Evolutionary conservation across 2,329 filamentous ascomycete genomes (phyloP), one percentile per base, ranked within the genome.

Genomic region (Seiridium unicorne): DNA sequence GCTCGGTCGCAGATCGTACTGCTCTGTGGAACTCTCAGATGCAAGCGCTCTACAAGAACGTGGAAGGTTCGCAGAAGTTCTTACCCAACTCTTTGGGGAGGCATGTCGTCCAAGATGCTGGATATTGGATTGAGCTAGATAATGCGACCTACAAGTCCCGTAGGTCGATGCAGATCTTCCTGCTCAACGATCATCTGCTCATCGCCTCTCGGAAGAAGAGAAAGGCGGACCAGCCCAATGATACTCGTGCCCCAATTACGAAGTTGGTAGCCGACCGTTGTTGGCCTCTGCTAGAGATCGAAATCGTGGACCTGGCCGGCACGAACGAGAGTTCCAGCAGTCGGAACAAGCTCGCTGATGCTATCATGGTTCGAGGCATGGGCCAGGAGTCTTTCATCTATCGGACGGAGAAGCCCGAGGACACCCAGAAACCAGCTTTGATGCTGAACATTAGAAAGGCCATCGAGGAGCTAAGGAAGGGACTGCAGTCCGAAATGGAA

Each of bases 21-120:
- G 85, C 81, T 13, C 78, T 89, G 56, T 89, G 87, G 87, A 89
- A 87, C 69, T 84, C 85, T 38, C 87, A 89, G 73, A 87, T 89
- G 83, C 83, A 96, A 75, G 89, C 92, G 32, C 79, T 99, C 51
- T 99, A 95, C 87, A 98, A 97, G 78, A 91, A 90, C 48, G 92
- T 99, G n/a, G 95, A 98, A 74, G 94, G 94, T 1, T 97, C 93
- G 8, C 95, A 99, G 70, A 98, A 98, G 73, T 99, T 96, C 70
- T 80, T 99, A 9, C 95, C 95, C 11, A 95, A 93, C 58, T 84
- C 93, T 26, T 87, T 91, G 26, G 94, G 93, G n/a, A 89, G 95
- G 44, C 96, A 97, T 72, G 93, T 99, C 51, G 87, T 98, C 2
- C 89, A 96, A 73, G 94, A 98, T 74, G 96, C 93, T 3, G 90